Base-by-base conservation (phyloP, 192 early-diverging fungal species). In the Coemansia sp. region DNA sequence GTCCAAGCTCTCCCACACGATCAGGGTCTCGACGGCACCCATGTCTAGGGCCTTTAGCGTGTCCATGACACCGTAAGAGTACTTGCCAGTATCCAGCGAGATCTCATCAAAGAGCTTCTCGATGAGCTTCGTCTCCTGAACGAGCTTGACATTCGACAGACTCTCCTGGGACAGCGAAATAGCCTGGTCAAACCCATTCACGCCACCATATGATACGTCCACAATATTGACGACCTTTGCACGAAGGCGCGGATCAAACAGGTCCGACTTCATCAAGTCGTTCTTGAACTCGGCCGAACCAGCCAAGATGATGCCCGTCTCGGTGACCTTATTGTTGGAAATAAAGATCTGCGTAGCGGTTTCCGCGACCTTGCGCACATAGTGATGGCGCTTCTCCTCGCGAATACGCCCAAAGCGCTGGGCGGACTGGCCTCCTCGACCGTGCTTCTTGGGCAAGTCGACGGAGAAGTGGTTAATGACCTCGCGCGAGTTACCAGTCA, bases 251-350 rank as follows among this genome's bases (percentile, higher is more conserved):
- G 87, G 91, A 83, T 99, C 97, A 75, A 98, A 96, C 79, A 99
- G 76, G 72, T 99, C 97, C 36, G 95, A 96, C 77, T 96, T 92
- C 24, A 89, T 87, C 64, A 99, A 82, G 71, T 96, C 96, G 45
- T 94, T 95, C 86, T 99, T 99, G 88, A 99, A 98, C 85, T 99
- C 98, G 40, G 98, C 98, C 20, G 94, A 96, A 91, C 98, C 98
- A 47, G 98, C 98, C 29, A 99, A 83, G 59, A 99, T 88, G 15
- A 99, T 67, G 42, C 97, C 97, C 14, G 46, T 38, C 29, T 79
- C 62, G 35, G 76, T 78, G 68, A 73, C 79, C 81, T 93, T 94
- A 85, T 98, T 95, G 73, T 92, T 90, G 64, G 93, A 91, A 71
- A 98, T 95, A 68, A 94, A 99, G 73, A 96, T 90, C 73, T 96